These are phyloP conservation scores for Penicillium sp. DNA, from an alignment of 2,329 filamentous ascomycete species.

Conservation along the genomic window DNA sequence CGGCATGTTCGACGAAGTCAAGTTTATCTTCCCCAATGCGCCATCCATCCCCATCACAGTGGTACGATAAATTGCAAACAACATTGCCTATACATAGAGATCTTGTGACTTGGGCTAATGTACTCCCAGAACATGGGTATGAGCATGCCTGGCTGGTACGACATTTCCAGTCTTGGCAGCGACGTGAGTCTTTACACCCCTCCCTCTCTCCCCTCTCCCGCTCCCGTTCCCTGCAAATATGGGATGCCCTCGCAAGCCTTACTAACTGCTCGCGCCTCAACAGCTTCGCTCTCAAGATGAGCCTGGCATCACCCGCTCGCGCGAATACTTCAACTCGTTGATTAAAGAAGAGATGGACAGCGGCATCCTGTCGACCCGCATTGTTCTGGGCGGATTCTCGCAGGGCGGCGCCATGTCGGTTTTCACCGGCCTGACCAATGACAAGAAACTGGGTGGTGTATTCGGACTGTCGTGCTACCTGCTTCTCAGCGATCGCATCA, in stretches of 20 bases:
- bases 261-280: not conserved
- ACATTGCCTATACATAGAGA: not conserved
- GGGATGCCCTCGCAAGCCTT: no score
- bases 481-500: slow-evolving; percentile 68
- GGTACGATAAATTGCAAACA: slow-evolving; percentile 52
- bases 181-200: slow-evolving; percentile 38
- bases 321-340: slow-evolving; percentile 75
- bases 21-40: slow-evolving; percentile 93
- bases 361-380: slow-evolving; percentile 79
- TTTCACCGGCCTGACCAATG: slow-evolving; percentile 75
- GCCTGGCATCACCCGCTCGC: slow-evolving; percentile 71
- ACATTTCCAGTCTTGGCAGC: slow-evolving; percentile 51
- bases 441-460: slow-evolving; percentile 80
- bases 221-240: no score
- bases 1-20: slow-evolving; percentile 81
- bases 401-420: slow-evolving; percentile 88
- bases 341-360: slow-evolving; percentile 79
- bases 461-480: slow-evolving; percentile 85
- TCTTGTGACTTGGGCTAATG: not conserved
- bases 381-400: slow-evolving; percentile 70
- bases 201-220: not conserved
- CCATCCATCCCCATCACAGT: slow-evolving; percentile 84
- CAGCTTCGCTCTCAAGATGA: slow-evolving; percentile 57
- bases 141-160: slow-evolving; percentile 73
- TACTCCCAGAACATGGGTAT: slow-evolving; percentile 70